Conservation (phyloP, 2,329 filamentous ascomycete genomes). For the Neonectria coccinea region DNA sequence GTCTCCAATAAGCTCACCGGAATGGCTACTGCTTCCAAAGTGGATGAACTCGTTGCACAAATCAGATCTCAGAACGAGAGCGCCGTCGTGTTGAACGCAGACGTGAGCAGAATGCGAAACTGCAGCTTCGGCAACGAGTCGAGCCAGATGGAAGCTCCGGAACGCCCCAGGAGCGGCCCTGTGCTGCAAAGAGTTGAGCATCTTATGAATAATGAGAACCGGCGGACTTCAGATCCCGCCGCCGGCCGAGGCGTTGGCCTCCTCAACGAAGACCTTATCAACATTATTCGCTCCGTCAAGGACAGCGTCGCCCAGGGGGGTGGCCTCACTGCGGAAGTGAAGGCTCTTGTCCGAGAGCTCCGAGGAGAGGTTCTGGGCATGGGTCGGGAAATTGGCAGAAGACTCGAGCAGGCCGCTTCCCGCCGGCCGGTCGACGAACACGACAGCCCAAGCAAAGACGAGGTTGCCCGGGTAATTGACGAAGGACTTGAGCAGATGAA, state of each 20-base stretch:
- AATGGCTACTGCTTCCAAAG: constrained; percentile 69
- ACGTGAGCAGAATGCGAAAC: constrained; percentile 40
- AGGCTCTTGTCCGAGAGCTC: constrained; percentile 88
- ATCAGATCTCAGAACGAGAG: constrained; percentile 66
- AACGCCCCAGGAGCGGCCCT: constrained; percentile 45
- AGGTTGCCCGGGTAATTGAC: constrained; percentile 81
- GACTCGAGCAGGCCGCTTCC: constrained; percentile 76
- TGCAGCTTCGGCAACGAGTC: constrained; percentile 59
- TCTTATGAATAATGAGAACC: constrained; percentile 57
- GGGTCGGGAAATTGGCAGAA: constrained; percentile 89
- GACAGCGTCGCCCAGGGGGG: constrained; percentile 91
- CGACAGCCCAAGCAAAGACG: constrained; percentile 70
- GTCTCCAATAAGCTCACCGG: constrained; percentile 78
- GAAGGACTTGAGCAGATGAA: constrained; percentile 85
- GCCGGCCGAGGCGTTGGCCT: constrained; percentile 61
- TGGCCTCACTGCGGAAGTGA: constrained; percentile 90
- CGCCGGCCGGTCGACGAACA: constrained; percentile 58
- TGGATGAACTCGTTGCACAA: constrained; percentile 76
- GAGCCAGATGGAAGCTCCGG: constrained; percentile 49
- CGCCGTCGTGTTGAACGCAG: constrained; percentile 52
- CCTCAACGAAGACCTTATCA: constrained; percentile 82
- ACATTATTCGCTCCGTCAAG: constrained; percentile 87
- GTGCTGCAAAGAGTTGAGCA: constrained; percentile 58
- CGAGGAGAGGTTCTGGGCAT: constrained; percentile 94
- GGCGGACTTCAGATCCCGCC: constrained; percentile 59